Evolutionary conservation across 2,329 filamentous ascomycete genomes (phyloP).

Genomic region (Chaetomiaceae sp.): DNA sequence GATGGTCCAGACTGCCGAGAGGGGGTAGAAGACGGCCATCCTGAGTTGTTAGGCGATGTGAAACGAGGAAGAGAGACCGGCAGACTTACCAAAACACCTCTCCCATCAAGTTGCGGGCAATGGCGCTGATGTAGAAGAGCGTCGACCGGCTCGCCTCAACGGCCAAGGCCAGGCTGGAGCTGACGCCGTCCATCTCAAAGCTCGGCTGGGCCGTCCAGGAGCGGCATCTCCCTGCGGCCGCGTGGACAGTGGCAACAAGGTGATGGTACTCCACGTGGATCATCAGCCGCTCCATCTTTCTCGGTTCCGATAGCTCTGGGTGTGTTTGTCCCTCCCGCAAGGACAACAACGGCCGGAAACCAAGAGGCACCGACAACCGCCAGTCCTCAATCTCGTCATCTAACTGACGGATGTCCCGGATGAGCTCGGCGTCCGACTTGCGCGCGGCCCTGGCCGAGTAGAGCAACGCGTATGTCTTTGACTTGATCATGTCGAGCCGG

Average conservation of each 20-base stretch:
- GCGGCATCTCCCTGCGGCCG: constrained; percentile 49
- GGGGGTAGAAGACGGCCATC: constrained; percentile 54
- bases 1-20: constrained; percentile 49
- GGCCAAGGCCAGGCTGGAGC: constrained; percentile 49
- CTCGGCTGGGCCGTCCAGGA: constrained; percentile 33
- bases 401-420: constrained; percentile 51
- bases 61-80: neutral
- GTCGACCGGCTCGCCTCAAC: constrained; percentile 54
- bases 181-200: constrained; percentile 41
- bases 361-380: constrained; percentile 44
- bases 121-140: constrained; percentile 43
- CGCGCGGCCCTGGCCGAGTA: constrained; percentile 46
- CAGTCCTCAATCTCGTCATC: constrained; percentile 54
- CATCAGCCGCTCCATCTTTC: constrained; percentile 42
- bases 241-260: constrained; percentile 51
- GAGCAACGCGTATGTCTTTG: constrained; percentile 43
- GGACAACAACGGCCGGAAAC: constrained; percentile 45
- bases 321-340: constrained; percentile 26
- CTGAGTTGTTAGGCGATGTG: constrained; percentile 30
- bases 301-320: neutral
- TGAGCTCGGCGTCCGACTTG: constrained; percentile 51
- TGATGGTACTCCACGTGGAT: constrained; percentile 53
- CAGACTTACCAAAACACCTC: constrained; percentile 47
- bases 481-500: constrained; percentile 48
- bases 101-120: constrained; percentile 39